Evolutionary conservation across 2,329 filamentous ascomycete genomes (phyloP).

Genomic region (Juglanconis oblonga): DNA sequence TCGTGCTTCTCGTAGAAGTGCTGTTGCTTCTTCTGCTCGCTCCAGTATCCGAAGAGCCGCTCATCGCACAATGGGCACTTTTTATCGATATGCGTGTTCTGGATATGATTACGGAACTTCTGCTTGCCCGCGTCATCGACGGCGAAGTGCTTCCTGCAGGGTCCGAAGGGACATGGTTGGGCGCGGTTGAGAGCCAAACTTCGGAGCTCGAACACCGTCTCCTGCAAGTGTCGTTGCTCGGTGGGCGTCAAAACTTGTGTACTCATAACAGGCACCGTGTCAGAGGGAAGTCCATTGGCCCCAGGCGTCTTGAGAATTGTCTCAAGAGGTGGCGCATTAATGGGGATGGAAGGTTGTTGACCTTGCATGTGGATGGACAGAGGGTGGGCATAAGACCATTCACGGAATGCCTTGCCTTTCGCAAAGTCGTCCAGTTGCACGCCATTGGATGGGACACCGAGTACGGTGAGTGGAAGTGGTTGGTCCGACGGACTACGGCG

Average conservation of each 20-base stretch:
- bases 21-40: constrained; percentile 20
- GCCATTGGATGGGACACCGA: background rate
- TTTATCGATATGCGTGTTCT: constrained; percentile 29
- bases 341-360: constrained; percentile 32
- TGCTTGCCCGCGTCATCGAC: constrained; percentile 23
- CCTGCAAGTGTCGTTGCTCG: constrained; percentile 36
- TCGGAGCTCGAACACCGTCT: constrained; percentile 32
- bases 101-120: constrained; percentile 34
- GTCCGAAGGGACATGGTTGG: constrained; percentile 35
- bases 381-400: constrained; percentile 27
- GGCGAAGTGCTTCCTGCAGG: constrained; percentile 34
- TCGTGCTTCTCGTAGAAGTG: constrained; percentile 32
- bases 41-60: constrained; percentile 29
- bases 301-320: constrained; percentile 32
- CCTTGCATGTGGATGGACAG: constrained; percentile 24
- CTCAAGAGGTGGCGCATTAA: constrained; percentile 34
- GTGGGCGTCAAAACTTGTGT: constrained; percentile 38
- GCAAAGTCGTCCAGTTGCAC: constrained; percentile 5
- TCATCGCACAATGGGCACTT: constrained; percentile 36
- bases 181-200: constrained; percentile 32
- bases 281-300: constrained; percentile 15
- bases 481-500: background rate
- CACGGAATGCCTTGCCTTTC: constrained; percentile 23
- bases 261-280: constrained; percentile 34
- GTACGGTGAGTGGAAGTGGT: background rate